Evolutionary conservation across 1,284 basidiomycete species (phyloP).

Genomic region (Ustilago hordei): DNA sequence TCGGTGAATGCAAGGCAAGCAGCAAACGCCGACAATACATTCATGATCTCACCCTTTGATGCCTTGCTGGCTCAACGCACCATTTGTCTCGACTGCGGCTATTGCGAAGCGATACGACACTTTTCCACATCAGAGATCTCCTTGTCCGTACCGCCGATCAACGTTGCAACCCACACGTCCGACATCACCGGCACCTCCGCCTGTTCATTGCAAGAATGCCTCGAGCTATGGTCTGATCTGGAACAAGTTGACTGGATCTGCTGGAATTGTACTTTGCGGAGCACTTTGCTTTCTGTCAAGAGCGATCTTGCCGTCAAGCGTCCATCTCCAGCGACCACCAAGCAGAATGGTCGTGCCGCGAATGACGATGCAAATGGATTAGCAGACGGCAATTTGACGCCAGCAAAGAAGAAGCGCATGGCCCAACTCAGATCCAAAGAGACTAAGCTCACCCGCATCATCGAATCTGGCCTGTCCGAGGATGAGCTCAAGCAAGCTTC

Average conservation of each 20-base stretch:
- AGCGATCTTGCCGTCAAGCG: slow-evolving; percentile 25
- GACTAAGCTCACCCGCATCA: slow-evolving; percentile 28
- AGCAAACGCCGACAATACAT: slow-evolving; percentile 10
- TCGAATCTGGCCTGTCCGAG: slow-evolving; percentile 54
- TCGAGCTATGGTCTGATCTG: slow-evolving; percentile 59
- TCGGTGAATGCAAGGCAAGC: not conserved
- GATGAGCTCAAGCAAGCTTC: slow-evolving; percentile 50
- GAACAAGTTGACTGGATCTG: slow-evolving; percentile 68
- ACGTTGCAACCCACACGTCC: slow-evolving; percentile 35
- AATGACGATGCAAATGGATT: slow-evolving; percentile 28
- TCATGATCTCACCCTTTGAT: slow-evolving; percentile 51
- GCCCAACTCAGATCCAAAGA: slow-evolving; percentile 38
- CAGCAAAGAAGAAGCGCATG: slow-evolving; percentile 41
- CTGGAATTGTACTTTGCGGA: slow-evolving; percentile 61
- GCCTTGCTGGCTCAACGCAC: slow-evolving; percentile 60
- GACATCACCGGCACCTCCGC: slow-evolving; percentile 46
- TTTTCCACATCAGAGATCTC: slow-evolving; percentile 60
- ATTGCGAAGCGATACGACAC: slow-evolving; percentile 65
- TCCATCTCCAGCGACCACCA: not conserved
- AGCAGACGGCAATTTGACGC: slow-evolving; percentile 19
- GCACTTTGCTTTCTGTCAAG: slow-evolving; percentile 32
- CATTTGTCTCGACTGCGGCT: slow-evolving; percentile 64
- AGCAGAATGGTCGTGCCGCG: slow-evolving; percentile 20
- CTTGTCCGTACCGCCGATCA: slow-evolving; percentile 51
- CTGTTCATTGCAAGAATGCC: slow-evolving; percentile 60